Evolutionary conservation across 441 rosid species (phyloP).

Genomic region (Euphorbia celastroides): DNA sequence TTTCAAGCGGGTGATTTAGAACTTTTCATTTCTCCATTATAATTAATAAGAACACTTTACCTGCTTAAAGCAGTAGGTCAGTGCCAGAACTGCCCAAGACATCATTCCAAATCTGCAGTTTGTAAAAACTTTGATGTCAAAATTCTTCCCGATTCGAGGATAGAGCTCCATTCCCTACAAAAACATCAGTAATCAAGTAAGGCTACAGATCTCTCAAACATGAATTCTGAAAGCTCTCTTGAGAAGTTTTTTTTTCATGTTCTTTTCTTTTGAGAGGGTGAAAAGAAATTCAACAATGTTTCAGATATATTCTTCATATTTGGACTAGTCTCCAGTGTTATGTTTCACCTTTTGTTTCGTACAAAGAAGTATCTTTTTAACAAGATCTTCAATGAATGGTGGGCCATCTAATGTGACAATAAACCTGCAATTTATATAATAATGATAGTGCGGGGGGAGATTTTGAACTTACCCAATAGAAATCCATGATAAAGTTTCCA

Average conservation of each 20-base stretch:
- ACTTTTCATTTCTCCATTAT: too few relatives aligned
- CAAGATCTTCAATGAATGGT: neutral
- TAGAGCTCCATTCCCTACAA: constrained; percentile 96
- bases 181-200: constrained; percentile 9
- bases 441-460: constrained; percentile 7
- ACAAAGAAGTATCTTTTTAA: neutral
- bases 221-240: neutral
- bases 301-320: neutral
- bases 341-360: neutral
- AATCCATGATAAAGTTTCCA: constrained; percentile 87
- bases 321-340: neutral
- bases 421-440: constrained; percentile 7
- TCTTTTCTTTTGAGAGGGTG: neutral
- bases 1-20: too few relatives aligned
- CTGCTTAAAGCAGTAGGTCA: constrained; percentile 98
- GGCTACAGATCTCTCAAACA: neutral
- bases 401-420: neutral
- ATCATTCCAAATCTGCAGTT: constrained; percentile 99
- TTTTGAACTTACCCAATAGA: constrained; percentile 79
- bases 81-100: constrained; percentile 98
- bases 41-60: constrained; percentile 39
- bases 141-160: constrained; percentile 93
- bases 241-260: neutral
- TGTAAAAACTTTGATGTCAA: constrained; percentile 95
- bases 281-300: neutral